Evolutionary conservation across 75 land plant genomes (phyloP), one percentile per base, ranked within the genome.

Genomic region (Sequoiadendron giganteum): DNA sequence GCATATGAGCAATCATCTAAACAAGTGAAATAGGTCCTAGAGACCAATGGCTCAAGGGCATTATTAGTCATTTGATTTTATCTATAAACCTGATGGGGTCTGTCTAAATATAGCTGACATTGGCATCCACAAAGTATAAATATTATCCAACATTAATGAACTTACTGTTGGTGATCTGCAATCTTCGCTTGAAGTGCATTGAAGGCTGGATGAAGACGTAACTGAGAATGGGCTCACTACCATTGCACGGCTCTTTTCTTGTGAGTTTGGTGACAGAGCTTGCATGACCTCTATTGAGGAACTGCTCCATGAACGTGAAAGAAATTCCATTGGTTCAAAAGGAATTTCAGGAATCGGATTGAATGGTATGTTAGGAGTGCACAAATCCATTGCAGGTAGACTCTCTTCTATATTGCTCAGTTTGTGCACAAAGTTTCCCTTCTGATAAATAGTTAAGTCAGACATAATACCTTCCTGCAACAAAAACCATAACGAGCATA

Each of bases 271-370:
- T 38, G 91, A 84, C 30, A 91, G 65, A 75, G 91, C 80, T 48
- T 86, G 81, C 36, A 88, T 73, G 39, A 91, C 91, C 48, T 91
- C 92, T 76, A 91, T 75, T 7, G 92, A 88, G 38, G 92, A 91
- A 76, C 87, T 91, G 76, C 92, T 91, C 92, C 92, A 91, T 39
- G 91, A 89, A 39, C 92, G 86, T 39, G 91, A 89, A 54, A 91
- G 87, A 73, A 91, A 91, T 47, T 91, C 92, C 88, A 91, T 86
- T 39, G 92, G 91, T 88, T 91, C 92, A 40, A 61, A 85, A 42
- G 92, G 92, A n/a, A 88, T 91, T 73, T 91, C 92, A 55, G 90
- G 90, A 52, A 91, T 85, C 28, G 92, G 85, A 30, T 85, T 65
- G 36, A 54, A 90, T 47, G 90, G 30, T 54, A 58, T 88, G 42